Base-by-base conservation (phyloP, 352 stramenopile genomes). In the Globisporangium yorkense region DNA sequence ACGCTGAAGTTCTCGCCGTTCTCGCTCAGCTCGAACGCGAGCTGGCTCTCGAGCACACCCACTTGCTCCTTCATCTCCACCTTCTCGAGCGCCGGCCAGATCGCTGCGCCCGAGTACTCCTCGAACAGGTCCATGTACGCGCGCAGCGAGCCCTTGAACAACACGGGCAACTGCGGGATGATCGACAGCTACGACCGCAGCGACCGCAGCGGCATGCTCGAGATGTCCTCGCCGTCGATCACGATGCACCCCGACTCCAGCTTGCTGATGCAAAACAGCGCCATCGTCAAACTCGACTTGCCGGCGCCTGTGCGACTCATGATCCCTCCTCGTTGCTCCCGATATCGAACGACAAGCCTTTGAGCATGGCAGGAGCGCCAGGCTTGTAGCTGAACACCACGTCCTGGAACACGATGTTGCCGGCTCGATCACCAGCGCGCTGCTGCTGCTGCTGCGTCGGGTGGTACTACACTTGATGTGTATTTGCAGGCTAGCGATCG, bases 201-300 rank as follows among this genome's bases (percentile, higher is more conserved):
- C 93, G 87, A 55, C 80, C 92, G 50, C 33, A 55, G 35, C n/a
- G 50, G 50, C 27, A 71, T 27, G 18, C 13, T 53, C 24, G 55
- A 43, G 31, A 69, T 71, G 57, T 71, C 65, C 33, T 62, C 45
- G 29, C 83, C 87, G 70, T 96, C 87, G 29, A 97, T 70, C 27
- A 75, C 39, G 52, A 97, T 91, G 15, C 45, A 60, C 31, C 89
- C 89, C 8, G 61, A 43, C 20, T 71, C 85, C 37, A 97, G 68
- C 62, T 98, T 92, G 33, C 97, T 87, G 46, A 98, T 74, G 18
- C 96, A 87, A 67, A 98, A 97, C 12, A 99, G 71, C 33, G 92
- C 89, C 54, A 92, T 80, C 15, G 89, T 90, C 21, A 24, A 24
- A 24, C 21, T 24, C 21, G 21, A 24, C 21, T 24, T 24, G 21